A percentile compares a stretch with the other conserved stretches of the same genome.
Conservation (phyloP, 768 basidiomycete species). For the Mycena rebaudengoi region DNA sequence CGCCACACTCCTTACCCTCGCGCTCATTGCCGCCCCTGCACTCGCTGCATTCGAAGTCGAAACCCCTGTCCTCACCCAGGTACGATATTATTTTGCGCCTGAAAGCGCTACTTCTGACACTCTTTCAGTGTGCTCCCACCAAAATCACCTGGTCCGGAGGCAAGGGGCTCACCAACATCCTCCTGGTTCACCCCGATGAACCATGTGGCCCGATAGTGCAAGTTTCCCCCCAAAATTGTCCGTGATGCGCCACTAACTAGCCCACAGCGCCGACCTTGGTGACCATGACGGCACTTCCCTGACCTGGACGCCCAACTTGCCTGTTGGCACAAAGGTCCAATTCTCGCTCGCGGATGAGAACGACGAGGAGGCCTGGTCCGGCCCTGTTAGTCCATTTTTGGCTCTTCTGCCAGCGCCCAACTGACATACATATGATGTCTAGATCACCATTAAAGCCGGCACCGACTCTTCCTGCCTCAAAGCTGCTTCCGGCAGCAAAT, state of each 20-base stretch:
- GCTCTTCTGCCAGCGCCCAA: conserved; percentile 6
- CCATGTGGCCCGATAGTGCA: conserved; percentile 71
- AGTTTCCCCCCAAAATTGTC: conserved; percentile 34
- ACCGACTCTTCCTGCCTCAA: conserved; percentile 49
- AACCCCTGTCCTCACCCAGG: conserved; percentile 64
- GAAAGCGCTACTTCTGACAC: neutral
- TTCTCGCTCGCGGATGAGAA: conserved; percentile 62
- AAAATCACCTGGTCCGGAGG: conserved; percentile 61
- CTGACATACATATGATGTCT: conserved; percentile 9
- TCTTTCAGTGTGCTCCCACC: conserved; percentile 58
- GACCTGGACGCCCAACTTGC: conserved; percentile 55
- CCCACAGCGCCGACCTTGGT: conserved; percentile 64
- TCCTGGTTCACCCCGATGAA: conserved; percentile 59
- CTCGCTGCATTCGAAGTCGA: conserved; percentile 56
- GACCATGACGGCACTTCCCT: conserved; percentile 55
- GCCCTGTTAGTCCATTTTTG: conserved; percentile 50
- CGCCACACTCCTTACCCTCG: conserved; percentile 78
- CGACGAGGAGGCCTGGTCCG: conserved; percentile 75
- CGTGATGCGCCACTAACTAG: neutral
- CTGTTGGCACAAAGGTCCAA: conserved; percentile 56
- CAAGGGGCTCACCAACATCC: conserved; percentile 63
- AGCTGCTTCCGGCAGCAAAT: conserved; percentile 4
- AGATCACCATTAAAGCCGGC: conserved; percentile 52
- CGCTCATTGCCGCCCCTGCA: conserved; percentile 70
- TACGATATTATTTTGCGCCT: conserved; percentile 32